These are phyloP conservation scores for Kentomonas sorsogonicus DNA, from an alignment of 208 protist species.

Conservation along the genomic window DNA sequence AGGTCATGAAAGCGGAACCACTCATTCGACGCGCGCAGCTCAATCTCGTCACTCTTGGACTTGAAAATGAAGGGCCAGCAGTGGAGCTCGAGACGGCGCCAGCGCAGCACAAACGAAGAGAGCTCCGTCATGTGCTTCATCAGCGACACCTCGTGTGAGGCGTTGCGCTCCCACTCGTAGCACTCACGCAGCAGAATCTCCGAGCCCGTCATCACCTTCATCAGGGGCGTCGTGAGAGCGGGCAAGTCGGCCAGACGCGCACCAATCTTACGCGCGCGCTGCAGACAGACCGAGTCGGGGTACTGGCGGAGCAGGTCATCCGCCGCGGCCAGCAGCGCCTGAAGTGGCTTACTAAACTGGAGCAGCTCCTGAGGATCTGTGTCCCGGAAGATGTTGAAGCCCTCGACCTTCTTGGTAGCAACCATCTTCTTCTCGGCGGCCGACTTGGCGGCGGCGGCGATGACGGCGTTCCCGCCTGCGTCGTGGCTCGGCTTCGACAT, in stretches of 20 bases:
- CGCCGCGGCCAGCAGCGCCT: conserved; percentile 51
- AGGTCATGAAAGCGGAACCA: conserved; percentile 84
- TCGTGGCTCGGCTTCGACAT: conserved; percentile 12
- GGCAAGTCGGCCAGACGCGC: conserved; percentile 85
- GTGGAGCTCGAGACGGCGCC: conserved; percentile 95
- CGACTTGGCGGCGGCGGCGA: background rate
- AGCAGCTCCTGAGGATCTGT: conserved; percentile 76
- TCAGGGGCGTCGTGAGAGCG: conserved; percentile 81
- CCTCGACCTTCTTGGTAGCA: conserved; percentile 7
- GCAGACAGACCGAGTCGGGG: conserved; percentile 90
- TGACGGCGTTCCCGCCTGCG: no score
- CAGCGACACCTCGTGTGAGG: conserved; percentile 86
- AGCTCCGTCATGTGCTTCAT: conserved; percentile 85
- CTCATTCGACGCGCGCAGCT: conserved; percentile 47
- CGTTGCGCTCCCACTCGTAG: conserved; percentile 96
- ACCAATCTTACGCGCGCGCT: conserved; percentile 72
- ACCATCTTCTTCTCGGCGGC: conserved; percentile 6
- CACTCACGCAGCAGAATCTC: conserved; percentile 93
- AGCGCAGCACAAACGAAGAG: conserved; percentile 92
- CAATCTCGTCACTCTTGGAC: conserved; percentile 71
- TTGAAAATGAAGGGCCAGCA: conserved; percentile 91
- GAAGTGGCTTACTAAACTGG: conserved; percentile 60
- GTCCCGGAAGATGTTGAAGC: conserved; percentile 91
- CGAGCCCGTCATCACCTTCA: conserved; percentile 92
- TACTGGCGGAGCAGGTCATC: conserved; percentile 71